Evolutionary conservation across 192 early-diverging fungal genomes (phyloP), one percentile per base, ranked within the genome.

Genomic region (Rhizophagus prolifer): DNA sequence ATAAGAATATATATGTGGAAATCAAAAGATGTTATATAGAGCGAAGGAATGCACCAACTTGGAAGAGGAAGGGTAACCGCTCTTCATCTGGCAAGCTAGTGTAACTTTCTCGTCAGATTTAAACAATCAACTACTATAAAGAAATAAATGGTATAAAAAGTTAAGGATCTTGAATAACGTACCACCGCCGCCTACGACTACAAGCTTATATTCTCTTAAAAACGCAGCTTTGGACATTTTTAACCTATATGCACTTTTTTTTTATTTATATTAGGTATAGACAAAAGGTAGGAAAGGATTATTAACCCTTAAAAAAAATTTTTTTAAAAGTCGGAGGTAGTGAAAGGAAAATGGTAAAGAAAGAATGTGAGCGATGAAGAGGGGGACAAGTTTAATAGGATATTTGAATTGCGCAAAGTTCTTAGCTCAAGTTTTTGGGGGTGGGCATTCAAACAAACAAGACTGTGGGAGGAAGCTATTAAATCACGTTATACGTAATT

Each of bases 111-210:
- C 50, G 14, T 21, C 50, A 19, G 50, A 19, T 21, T 54, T 54
- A 19, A 54, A 54, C 50, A 54, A 54, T 54, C 50, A 19, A 6
- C 16, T 19, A 54, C 19, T 44, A 44, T 44, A 44, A 54, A 54
- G 50, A 54, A 54, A 54, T 54, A 54, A 19, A 54, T 19, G 13
- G 14, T 14, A 19, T 54, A 1, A 16, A 54, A 54, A 54, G 47
- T 54, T 54, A 21, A 5, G 47, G 50, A 28, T 26, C 61, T 62
- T 26, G 60, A 62, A 9, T 46, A 30, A 68, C 81, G 65, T 86
- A 89, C 93, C 93, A 81, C 93, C 93, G 74, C 93, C 93, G 77
- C 93, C 93, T 36, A 94, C 93, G 68, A 94, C 91, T 23, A 94
- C 93, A 46, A 94, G 87, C 77, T 94, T 94, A 84, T 92, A 94